Percentiles rank a stretch among this genome's conserved stretches.
These are phyloP conservation scores for Periconia macrospinosa DNA, from an alignment of 2,329 filamentous ascomycete species.

Conservation along the genomic window DNA sequence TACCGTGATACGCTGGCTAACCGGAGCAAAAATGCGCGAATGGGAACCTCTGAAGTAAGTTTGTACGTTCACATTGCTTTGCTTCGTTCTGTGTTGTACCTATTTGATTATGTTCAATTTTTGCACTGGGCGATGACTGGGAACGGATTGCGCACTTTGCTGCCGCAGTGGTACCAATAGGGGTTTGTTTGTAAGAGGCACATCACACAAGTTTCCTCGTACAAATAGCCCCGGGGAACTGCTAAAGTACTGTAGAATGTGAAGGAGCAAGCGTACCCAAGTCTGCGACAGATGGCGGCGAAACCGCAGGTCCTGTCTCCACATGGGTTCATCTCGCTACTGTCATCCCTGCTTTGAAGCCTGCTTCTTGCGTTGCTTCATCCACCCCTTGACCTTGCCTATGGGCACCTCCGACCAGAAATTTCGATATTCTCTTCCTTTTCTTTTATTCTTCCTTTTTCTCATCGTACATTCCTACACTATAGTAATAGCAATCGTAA, in stretches of 20 bases:
- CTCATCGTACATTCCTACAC: not conserved
- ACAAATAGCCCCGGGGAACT: not conserved
- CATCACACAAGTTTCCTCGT: not conserved
- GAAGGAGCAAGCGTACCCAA: conserved; percentile 8
- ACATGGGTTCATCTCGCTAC: conserved; percentile 44
- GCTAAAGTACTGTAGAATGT: not conserved
- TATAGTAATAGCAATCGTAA: not conserved
- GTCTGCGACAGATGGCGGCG: conserved; percentile 36
- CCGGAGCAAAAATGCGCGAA: conserved; percentile 4
- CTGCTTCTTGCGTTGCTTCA: not conserved
- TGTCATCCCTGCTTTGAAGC: conserved; percentile 13
- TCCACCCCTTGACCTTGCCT: not conserved
- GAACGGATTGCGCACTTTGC: not conserved
- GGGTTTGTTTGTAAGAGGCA: not conserved
- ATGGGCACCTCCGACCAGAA: not conserved
- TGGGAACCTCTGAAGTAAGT: not conserved
- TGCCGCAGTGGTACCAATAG: conserved; percentile 4
- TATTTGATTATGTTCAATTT: not conserved
- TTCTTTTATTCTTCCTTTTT: not conserved
- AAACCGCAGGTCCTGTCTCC: conserved; percentile 36
- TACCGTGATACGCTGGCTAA: not conserved
- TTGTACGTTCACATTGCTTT: not conserved
- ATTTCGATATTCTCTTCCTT: not conserved
- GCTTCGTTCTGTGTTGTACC: not conserved
- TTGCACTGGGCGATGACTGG: not conserved